Evolutionary conservation across 768 basidiomycete genomes (phyloP).

Genomic region (Rhizopogon vulgaris): DNA sequence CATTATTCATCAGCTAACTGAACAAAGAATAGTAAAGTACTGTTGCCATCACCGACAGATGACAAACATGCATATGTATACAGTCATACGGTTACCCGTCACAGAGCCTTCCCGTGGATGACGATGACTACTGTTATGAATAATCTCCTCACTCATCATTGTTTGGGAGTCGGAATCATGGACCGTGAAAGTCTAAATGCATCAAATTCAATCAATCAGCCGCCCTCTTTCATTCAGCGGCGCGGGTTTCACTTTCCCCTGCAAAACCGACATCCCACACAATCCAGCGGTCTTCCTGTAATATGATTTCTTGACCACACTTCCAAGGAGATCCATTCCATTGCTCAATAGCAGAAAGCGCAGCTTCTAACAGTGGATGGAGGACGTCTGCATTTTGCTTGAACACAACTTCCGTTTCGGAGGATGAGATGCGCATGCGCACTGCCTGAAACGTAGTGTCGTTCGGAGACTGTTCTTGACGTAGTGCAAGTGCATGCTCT

Average conservation of each 20-base stretch:
- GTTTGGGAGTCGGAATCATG: no score
- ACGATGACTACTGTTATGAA: no score
- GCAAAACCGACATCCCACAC: constrained; percentile 13
- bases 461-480: neutral
- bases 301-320: neutral
- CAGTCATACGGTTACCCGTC: no score
- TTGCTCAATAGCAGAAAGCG: neutral
- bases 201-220: neutral
- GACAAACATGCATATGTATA: no score
- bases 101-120: no score
- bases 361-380: neutral
- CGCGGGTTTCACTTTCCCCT: no score
- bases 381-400: neutral
- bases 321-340: neutral
- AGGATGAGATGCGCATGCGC: neutral
- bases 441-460: neutral
- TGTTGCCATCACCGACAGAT: no score
- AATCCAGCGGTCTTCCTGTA: constrained; percentile 2
- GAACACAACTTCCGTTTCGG: neutral
- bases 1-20: neutral
- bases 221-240: neutral
- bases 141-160: no score
- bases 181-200: no score
- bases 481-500: constrained; percentile 12
- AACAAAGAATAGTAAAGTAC: neutral